Evolutionary conservation across 2,329 filamentous ascomycete species (phyloP).

Genomic region (Orbilia brochopaga): DNA sequence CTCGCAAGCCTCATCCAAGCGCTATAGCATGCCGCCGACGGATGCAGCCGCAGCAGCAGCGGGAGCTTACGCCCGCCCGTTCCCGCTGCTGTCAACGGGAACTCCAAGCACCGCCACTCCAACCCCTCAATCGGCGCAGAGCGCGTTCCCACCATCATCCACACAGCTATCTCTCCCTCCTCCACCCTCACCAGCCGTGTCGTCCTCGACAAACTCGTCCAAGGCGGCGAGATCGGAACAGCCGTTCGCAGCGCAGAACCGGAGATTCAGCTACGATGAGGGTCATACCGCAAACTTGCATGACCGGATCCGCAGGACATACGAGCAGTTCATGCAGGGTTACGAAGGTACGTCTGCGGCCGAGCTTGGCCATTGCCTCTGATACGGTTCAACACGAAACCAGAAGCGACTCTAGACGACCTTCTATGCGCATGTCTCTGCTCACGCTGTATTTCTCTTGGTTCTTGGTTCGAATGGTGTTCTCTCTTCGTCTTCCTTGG

Average conservation of each 20-base stretch:
- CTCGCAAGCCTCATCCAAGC: conserved; percentile 19
- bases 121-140: conserved; percentile 26
- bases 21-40: conserved; percentile 23
- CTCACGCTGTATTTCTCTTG: conserved; percentile 27
- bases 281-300: conserved; percentile 23
- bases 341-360: conserved; percentile 51
- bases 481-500: conserved; percentile 10
- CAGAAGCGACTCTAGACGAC: conserved; percentile 51
- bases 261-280: conserved; percentile 49
- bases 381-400: conserved; percentile 52
- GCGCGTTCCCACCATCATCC: conserved; percentile 37
- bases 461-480: conserved; percentile 6
- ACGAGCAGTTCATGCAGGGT: conserved; percentile 44
- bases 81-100: conserved; percentile 1
- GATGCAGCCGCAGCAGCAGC: conserved; percentile 14
- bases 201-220: conserved; percentile 33
- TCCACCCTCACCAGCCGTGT: conserved; percentile 29
- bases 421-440: conserved; percentile 47
- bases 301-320: conserved; percentile 19
- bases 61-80: conserved; percentile 8
- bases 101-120: conserved; percentile 9
- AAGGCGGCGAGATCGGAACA: conserved; percentile 13
- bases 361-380: conserved; percentile 47
- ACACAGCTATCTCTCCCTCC: conserved; percentile 34
- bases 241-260: conserved; percentile 8